Evolutionary conservation across 2,329 filamentous ascomycete species (phyloP).

Genomic region (Pseudogymnoascus verrucosus): DNA sequence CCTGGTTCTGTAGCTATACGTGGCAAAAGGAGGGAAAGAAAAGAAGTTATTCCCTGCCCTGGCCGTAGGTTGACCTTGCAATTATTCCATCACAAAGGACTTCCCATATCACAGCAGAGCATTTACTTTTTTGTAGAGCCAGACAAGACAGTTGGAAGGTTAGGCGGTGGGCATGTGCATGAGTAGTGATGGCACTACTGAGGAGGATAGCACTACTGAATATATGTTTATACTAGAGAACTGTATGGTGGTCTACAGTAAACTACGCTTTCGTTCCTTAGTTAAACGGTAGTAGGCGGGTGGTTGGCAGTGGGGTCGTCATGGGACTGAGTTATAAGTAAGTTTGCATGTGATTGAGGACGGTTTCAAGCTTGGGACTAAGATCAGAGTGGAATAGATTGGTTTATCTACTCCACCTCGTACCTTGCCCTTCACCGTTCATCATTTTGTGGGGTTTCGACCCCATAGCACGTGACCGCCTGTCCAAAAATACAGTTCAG

Average conservation of each 20-base stretch:
- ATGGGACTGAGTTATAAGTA: not conserved
- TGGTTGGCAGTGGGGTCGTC: not conserved
- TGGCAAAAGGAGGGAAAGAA: not conserved
- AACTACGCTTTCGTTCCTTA: not conserved
- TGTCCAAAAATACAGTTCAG: not conserved
- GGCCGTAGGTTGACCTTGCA: not conserved
- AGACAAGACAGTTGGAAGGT: slow-evolving; percentile 1
- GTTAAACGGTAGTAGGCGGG: not conserved
- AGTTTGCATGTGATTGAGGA: slow-evolving; percentile 1
- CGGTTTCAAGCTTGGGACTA: not conserved
- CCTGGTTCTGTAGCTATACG: not conserved
- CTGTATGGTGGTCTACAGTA: not conserved
- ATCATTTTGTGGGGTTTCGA: not conserved
- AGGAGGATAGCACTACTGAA: not conserved
- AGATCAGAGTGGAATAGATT: not conserved
- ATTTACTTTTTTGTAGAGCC: not conserved
- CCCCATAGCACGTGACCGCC: not conserved
- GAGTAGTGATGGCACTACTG: not conserved
- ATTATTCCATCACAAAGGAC: not conserved
- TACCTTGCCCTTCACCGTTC: not conserved
- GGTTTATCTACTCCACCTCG: not conserved
- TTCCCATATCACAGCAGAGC: not conserved
- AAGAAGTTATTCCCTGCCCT: slow-evolving; percentile 3
- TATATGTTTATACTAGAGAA: not conserved
- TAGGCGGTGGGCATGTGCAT: not conserved